A percentile compares a stretch with the other conserved stretches of the same genome.
These are phyloP conservation scores for Vickermania spadyakhi DNA, from an alignment of 208 protist species.

Conservation along the genomic window DNA sequence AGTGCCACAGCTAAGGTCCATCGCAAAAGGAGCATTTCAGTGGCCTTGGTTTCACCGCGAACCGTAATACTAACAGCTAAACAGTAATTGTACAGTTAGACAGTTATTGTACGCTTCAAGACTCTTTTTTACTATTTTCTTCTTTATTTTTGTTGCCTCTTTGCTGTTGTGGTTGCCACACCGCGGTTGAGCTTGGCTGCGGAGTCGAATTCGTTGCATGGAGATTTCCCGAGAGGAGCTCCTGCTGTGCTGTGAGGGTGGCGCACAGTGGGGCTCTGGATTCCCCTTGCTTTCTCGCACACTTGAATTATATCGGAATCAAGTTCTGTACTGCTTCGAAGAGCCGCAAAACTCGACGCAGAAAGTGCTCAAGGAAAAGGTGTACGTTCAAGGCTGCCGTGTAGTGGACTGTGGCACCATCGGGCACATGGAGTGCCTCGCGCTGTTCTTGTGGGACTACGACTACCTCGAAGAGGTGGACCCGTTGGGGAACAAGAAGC, in stretches of 20 bases:
- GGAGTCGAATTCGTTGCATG: no score
- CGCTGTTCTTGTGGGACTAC: constrained; percentile 29
- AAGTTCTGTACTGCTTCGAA: constrained; percentile 51
- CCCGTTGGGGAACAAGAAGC: constrained; percentile 21
- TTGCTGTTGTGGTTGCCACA: no score
- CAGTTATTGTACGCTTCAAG: no score
- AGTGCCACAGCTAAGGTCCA: no score
- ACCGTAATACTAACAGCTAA: no score
- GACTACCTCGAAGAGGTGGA: constrained; percentile 45
- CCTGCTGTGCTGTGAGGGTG: constrained; percentile 22
- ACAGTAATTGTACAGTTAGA: no score
- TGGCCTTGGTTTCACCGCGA: no score
- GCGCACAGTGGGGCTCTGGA: constrained; percentile 18
- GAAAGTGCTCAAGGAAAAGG: constrained; percentile 38
- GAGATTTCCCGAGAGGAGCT: constrained; percentile 37
- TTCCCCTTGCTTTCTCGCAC: constrained; percentile 20
- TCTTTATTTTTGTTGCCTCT: no score
- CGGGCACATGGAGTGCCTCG: constrained; percentile 14
- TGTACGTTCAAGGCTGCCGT: constrained; percentile 34
- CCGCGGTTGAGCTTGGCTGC: no score
- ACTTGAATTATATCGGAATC: constrained; percentile 43
- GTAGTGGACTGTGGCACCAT: constrained; percentile 31
- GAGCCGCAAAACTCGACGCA: constrained; percentile 50
- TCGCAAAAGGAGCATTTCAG: no score
- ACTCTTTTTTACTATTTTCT: neutral